Evolutionary conservation across 2,329 filamentous ascomycete species (phyloP), one percentile per base, ranked within the genome.

Genomic region (Colletotrichum gloeosporioides): DNA sequence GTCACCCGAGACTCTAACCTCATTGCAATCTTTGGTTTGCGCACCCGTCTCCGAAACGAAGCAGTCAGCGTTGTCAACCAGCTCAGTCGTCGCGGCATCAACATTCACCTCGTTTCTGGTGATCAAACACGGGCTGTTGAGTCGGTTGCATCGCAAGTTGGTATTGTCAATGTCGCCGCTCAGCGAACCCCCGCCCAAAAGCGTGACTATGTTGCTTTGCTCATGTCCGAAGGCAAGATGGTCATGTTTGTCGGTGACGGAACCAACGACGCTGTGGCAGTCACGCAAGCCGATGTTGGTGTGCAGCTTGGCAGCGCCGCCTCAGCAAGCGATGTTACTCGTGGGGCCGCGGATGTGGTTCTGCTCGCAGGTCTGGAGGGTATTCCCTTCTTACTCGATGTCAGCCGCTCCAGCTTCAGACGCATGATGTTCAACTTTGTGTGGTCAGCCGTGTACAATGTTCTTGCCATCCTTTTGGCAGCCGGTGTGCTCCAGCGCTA

Each of bases 241-340:
- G 87, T 91, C 71, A 83, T 93, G 71, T 93, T 93, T 82, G 86
- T 89, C 55, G 92, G 92, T 36, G 92, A 93, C 78, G 92, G 92
- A 13, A 92, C 90, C 9, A 93, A 93, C 80, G 92, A 93, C 79
- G 90, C 92, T 1, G 86, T 90, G 6, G 92, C 92, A 2, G 86
- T 94, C 5, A 89, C 91, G 4, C 88, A 90, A 78, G 91, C 92
- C 29, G 86, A 89, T 49, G 85, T 93, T n/a, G 92, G 92, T 44
- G 86, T 92, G 0, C 90, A 92, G 73, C 87, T 94, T 77, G 87
- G 87, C 73, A 85, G 86, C 72, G 87, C 84, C 32, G 55, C 76
- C 79, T 81, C 80, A 5, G 79, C 81, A n/a, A 89, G 87, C 8
- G 91, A 93, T 57, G 85, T 93, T 18, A 89, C 91, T 0, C 84